Evolutionary conservation across 768 basidiomycete genomes (phyloP).

Genomic region (Hypholoma sublateritium): DNA sequence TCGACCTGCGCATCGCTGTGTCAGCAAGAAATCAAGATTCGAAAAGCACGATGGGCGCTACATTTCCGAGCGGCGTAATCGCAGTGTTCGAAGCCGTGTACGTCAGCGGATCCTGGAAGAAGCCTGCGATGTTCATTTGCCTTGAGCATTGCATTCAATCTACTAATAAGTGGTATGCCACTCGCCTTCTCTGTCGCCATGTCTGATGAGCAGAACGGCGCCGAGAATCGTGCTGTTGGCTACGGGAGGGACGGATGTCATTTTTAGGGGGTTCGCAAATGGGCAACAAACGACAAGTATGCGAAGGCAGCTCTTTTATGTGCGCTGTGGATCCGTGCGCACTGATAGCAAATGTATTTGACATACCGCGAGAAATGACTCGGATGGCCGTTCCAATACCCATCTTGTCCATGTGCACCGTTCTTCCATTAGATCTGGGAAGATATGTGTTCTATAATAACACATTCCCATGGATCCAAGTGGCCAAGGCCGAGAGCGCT

Average conservation of each 20-base stretch:
- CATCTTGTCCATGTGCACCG: no score
- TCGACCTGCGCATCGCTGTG: slow-evolving; percentile 25
- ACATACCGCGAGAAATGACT: no score
- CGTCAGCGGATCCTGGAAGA: slow-evolving; percentile 61
- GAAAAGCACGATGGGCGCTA: slow-evolving; percentile 53
- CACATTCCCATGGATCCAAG: no score
- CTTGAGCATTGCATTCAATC: neutral
- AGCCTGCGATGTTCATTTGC: slow-evolving; percentile 35
- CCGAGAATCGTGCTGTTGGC: slow-evolving; percentile 40
- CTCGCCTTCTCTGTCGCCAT: slow-evolving; percentile 54
- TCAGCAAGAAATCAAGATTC: slow-evolving; percentile 27
- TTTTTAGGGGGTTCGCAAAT: neutral
- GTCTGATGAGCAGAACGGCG: slow-evolving; percentile 55
- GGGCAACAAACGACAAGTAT: neutral
- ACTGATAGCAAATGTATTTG: no score
- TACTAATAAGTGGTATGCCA: slow-evolving; percentile 5
- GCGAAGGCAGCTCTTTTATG: no score
- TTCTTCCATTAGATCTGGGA: no score
- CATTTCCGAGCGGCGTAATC: slow-evolving; percentile 71
- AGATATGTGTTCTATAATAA: no score
- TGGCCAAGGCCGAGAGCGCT: no score
- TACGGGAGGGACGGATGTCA: slow-evolving; percentile 5
- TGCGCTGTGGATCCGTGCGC: no score
- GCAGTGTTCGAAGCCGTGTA: slow-evolving; percentile 56
- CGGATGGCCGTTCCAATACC: no score